These are phyloP conservation scores for Sporormia fimetaria DNA, from an alignment of 495 filamentous ascomycete genomes.

Conservation along the genomic window DNA sequence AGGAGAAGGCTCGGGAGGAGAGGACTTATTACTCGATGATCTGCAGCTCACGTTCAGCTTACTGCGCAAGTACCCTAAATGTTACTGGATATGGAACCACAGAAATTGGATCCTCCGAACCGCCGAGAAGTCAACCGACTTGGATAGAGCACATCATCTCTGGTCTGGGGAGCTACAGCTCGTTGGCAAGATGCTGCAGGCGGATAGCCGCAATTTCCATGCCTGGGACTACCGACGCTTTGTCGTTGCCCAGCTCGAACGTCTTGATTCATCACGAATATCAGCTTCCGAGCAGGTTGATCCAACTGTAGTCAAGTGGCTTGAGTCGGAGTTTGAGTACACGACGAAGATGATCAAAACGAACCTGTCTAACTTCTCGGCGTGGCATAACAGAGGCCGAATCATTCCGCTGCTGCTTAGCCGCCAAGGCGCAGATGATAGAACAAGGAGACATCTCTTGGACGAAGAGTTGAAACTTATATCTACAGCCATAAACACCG, in stretches of 20 bases:
- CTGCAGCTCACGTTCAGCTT: conserved; percentile 72
- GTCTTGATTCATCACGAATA: too few species aligned
- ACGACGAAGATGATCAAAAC: conserved; percentile 73
- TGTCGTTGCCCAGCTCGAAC: conserved; percentile 60
- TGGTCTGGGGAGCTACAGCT: conserved; percentile 78
- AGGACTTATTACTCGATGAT: conserved; percentile 46
- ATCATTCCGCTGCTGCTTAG: conserved; percentile 65
- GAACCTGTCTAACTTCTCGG: conserved; percentile 89
- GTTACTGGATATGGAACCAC: conserved; percentile 99
- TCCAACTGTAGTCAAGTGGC: conserved; percentile 51
- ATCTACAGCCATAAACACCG: conserved; percentile 64
- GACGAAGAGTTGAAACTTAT: conserved; percentile 68
- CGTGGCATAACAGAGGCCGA: conserved; percentile 84
- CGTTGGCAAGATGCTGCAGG: conserved; percentile 70
- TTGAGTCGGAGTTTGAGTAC: conserved; percentile 78
- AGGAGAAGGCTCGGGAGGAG: not conserved
- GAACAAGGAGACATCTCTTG: conserved; percentile 53
- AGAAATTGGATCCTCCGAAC: conserved; percentile 76
- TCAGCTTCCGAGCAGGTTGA: conserved; percentile 26
- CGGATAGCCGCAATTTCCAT: conserved; percentile 89
- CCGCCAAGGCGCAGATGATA: conserved; percentile 51
- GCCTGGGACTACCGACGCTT: conserved; percentile 86
- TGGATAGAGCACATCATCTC: conserved; percentile 43
- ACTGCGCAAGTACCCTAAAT: conserved; percentile 78
- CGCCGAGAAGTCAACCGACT: conserved; percentile 50